Conservation (phyloP, 768 basidiomycete genomes). For the Serendipita sp. region DNA sequence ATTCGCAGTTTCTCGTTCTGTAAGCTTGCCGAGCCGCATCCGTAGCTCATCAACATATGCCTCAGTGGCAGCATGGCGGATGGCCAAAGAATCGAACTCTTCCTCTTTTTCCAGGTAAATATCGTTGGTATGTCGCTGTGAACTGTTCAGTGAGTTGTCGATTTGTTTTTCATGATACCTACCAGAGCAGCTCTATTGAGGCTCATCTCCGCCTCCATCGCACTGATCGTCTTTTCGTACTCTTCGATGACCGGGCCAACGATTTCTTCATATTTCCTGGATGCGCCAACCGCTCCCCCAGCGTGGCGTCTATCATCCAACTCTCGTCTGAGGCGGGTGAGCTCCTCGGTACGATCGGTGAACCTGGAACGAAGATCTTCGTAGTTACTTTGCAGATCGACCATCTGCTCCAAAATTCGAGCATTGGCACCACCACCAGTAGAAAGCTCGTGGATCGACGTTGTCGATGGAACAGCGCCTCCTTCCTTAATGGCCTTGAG, state of each 20-base stretch:
- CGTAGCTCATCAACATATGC: slow-evolving; percentile 79
- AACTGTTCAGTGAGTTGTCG: background rate
- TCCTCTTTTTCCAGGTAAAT: slow-evolving; percentile 85
- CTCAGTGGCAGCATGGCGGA: slow-evolving; percentile 63
- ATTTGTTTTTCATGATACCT: slow-evolving; percentile 6
- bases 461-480: slow-evolving; percentile 18
- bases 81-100: slow-evolving; percentile 46
- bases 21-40: slow-evolving; percentile 58
- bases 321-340: slow-evolving; percentile 63
- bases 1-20: slow-evolving; percentile 78
- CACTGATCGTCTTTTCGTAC: slow-evolving; percentile 92
- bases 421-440: slow-evolving; percentile 48
- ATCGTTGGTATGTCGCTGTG: slow-evolving; percentile 66
- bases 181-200: slow-evolving; percentile 68
- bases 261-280: slow-evolving; percentile 74
- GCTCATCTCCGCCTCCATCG: slow-evolving; percentile 85
- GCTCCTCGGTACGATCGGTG: slow-evolving; percentile 77
- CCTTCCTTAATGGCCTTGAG: slow-evolving; percentile 66
- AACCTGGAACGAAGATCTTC: slow-evolving; percentile 71
- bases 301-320: slow-evolving; percentile 56
- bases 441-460: slow-evolving; percentile 12
- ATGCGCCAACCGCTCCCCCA: slow-evolving; percentile 49
- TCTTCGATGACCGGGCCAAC: slow-evolving; percentile 97
- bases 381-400: slow-evolving; percentile 72
- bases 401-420: slow-evolving; percentile 64